phyloP scores from a whole-genome alignment of 2,329 filamentous ascomycete genomes.

The Westerdykella aurantiaca region DNA sequence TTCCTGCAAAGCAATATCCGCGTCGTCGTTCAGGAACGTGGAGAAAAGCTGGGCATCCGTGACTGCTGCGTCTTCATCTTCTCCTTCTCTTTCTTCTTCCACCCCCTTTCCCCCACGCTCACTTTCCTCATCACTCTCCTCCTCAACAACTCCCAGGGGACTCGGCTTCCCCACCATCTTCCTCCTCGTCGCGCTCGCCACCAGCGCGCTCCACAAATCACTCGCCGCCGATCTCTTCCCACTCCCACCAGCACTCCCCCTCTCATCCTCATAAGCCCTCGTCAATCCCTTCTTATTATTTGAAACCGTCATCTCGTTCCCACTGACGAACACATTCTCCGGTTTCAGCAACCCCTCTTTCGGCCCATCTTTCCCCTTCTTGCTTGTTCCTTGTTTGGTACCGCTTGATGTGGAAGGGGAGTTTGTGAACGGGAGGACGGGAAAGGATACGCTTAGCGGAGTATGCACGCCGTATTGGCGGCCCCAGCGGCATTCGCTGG shows the following conservation, averaged over 20 bases:
- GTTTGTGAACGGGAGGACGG: background rate
- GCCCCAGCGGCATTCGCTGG: constrained; percentile 41
- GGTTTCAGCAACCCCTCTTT: background rate
- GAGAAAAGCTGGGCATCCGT: background rate
- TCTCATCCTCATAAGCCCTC: too few species aligned
- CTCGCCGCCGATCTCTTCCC: constrained; percentile 3
- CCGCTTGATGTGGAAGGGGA: too few species aligned
- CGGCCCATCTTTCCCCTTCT: background rate
- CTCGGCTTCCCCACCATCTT: constrained; percentile 5
- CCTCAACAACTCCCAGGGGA: background rate
- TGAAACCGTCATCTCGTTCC: background rate
- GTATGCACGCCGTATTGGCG: constrained; percentile 25
- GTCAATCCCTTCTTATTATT: background rate
- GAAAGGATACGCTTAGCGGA: constrained; percentile 6
- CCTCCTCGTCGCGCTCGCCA: constrained; percentile 22
- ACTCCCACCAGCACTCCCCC: background rate
- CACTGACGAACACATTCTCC: background rate
- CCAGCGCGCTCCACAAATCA: constrained; percentile 21
- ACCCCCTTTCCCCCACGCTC: background rate
- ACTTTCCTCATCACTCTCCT: background rate
- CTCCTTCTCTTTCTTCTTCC: background rate
- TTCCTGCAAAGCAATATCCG: background rate
- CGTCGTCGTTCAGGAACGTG: background rate
- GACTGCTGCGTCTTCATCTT: background rate
- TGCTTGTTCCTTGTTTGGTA: background rate